These are phyloP conservation scores for Paramecium caudatum DNA, from an alignment of 73 alveolate species.

Conservation along the genomic window DNA sequence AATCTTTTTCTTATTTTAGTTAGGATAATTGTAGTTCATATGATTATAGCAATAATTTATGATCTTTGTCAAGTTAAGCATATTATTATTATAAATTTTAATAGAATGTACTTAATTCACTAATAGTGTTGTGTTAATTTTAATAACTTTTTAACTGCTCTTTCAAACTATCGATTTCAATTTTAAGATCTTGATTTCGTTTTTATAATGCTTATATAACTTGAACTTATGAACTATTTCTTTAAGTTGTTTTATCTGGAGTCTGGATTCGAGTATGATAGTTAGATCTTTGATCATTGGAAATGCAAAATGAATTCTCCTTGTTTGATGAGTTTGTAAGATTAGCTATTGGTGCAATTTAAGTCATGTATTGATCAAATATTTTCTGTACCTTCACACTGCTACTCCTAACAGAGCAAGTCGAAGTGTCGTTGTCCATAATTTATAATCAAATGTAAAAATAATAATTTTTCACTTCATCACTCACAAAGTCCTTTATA, in stretches of 20 bases:
- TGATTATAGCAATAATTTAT: not conserved
- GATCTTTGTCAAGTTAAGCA: not conserved
- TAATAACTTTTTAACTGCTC: slow-evolving; percentile 19
- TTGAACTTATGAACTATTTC: slow-evolving; percentile 31
- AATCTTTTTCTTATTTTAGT: slow-evolving; percentile 28
- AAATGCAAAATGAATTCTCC: slow-evolving; percentile 33
- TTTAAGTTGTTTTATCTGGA: slow-evolving; percentile 26
- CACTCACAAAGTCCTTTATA: slow-evolving; percentile 3
- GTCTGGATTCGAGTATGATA: slow-evolving; percentile 51
- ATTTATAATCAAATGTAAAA: slow-evolving; percentile 5
- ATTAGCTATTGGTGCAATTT: slow-evolving; percentile 14
- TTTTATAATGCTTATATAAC: slow-evolving; percentile 45
- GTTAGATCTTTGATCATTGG: slow-evolving; percentile 34
- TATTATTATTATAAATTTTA: not conserved
- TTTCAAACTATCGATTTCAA: not conserved
- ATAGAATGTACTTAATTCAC: slow-evolving; percentile 13
- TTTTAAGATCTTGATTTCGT: slow-evolving; percentile 3
- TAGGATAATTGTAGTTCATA: not conserved
- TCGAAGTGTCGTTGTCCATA: slow-evolving; percentile 63
- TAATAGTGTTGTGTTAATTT: not conserved
- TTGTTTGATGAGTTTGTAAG: not conserved
- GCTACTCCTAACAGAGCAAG: slow-evolving; percentile 2
- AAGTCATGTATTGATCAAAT: slow-evolving; percentile 37
- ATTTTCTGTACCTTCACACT: slow-evolving; percentile 49
- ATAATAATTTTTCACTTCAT: slow-evolving; percentile 31